Evolutionary conservation across 768 basidiomycete species (phyloP).

Genomic region (Pisolithus orientalis): DNA sequence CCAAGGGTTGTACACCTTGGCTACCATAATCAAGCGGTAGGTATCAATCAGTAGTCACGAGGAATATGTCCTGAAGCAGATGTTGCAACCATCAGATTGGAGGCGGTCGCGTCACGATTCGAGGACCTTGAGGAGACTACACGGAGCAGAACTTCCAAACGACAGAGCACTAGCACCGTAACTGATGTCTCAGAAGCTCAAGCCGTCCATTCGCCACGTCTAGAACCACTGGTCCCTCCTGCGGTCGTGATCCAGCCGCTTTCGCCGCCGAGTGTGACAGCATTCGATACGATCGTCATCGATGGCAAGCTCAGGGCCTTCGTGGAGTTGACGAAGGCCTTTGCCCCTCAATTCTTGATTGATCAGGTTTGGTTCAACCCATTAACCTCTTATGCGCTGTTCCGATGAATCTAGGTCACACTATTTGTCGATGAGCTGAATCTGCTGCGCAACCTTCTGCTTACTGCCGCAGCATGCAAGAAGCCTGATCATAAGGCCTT

Average conservation of each 20-base stretch:
- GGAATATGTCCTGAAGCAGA: conserved; percentile 1
- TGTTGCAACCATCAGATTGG: conserved; percentile 48
- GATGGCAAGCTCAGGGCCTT: conserved; percentile 71
- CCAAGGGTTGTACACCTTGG: conserved; percentile 61
- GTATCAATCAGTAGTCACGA: conserved; percentile 13
- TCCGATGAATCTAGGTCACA: conserved; percentile 43
- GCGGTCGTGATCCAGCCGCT: conserved; percentile 34
- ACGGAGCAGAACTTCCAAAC: conserved; percentile 15
- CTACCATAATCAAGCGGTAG: conserved; percentile 80
- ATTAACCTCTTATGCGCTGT: conserved; percentile 1
- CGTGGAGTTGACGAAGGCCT: conserved; percentile 59
- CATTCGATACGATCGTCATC: conserved; percentile 70
- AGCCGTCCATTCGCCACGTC: conserved; percentile 27
- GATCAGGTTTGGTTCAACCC: conserved; percentile 59
- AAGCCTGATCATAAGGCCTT: conserved; percentile 67
- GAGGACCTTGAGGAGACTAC: conserved; percentile 78
- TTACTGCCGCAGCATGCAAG: conserved; percentile 63
- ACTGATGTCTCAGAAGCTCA: conserved; percentile 19
- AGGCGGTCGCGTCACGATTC: conserved; percentile 89
- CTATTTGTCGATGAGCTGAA: conserved; percentile 63
- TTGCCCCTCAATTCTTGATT: conserved; percentile 63
- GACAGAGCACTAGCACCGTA: conserved; percentile 27
- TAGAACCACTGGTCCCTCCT: conserved; percentile 32
- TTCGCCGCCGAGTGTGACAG: conserved; percentile 54
- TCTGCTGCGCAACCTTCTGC: conserved; percentile 63